phyloP scores from a whole-genome alignment of 208 protist species.

The Acanthamoeba sp. region DNA sequence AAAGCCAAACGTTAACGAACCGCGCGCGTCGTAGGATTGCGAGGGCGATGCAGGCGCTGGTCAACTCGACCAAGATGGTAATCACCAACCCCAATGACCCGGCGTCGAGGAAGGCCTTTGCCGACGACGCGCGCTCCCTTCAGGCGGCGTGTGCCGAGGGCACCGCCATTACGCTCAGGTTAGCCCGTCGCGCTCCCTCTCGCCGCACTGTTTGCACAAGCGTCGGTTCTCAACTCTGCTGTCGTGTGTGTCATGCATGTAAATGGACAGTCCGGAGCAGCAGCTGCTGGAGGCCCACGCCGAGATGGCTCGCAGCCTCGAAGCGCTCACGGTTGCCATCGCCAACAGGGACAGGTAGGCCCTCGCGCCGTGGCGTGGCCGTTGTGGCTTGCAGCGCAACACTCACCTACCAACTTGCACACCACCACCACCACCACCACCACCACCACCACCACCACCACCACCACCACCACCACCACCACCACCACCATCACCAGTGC shows the following conservation, averaged over 20 bases:
- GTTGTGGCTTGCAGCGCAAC: too few species aligned
- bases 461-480: too few species aligned
- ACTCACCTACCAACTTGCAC: too few species aligned
- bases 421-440: too few species aligned
- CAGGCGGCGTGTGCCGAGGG: not conserved
- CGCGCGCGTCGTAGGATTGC: not conserved
- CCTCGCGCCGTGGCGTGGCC: too few species aligned
- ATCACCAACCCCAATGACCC: slow-evolving; percentile 46
- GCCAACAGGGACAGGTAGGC: not conserved
- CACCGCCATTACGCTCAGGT: not conserved
- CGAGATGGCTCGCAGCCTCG: slow-evolving; percentile 23
- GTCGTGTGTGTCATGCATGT: not conserved
- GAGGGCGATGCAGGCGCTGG: slow-evolving; percentile 47
- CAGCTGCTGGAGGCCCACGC: slow-evolving; percentile 43
- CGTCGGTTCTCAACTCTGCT: not conserved
- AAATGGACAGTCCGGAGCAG: slow-evolving; percentile 35
- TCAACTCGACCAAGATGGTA: slow-evolving; percentile 24
- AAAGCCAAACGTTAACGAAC: not conserved
- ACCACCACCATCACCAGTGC: not conserved
- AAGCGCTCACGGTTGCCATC: not conserved
- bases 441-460: too few species aligned
- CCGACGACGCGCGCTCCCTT: not conserved
- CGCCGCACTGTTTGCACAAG: too few species aligned
- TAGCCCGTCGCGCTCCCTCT: not conserved
- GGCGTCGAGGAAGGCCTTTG: not conserved